Percentiles rank a stretch among this genome's conserved stretches.
Conservation (phyloP, 345 rosid genomes). For the Odontarrhena argentea region DNA sequence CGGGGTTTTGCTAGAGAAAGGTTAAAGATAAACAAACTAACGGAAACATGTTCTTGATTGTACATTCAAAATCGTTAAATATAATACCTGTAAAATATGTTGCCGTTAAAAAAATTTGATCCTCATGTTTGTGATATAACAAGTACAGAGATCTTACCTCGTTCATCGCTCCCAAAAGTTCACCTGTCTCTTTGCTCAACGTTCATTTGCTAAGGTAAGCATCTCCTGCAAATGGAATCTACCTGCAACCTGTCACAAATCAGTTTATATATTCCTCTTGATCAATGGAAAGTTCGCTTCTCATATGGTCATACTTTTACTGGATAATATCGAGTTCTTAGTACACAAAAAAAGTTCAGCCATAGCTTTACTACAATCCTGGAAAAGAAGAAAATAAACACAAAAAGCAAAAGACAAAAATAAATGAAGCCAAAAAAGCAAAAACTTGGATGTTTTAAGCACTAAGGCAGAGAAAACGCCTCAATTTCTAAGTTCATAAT, state of each 20-base stretch:
- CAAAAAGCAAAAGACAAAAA: background rate
- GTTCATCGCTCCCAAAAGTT: background rate
- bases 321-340: background rate
- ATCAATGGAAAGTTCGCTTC: slow-evolving; percentile 1
- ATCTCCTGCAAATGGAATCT: background rate
- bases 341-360: slow-evolving; percentile 9
- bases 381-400: background rate
- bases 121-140: background rate
- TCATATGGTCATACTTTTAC: slow-evolving; percentile 14
- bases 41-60: slow-evolving; percentile 6
- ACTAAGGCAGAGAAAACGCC: slow-evolving; percentile 29
- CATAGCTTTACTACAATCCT: slow-evolving; percentile 12
- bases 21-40: background rate
- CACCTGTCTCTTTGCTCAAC: background rate
- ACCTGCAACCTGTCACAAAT: slow-evolving; percentile 1
- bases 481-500: slow-evolving; percentile 2
- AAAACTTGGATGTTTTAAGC: slow-evolving; percentile 23
- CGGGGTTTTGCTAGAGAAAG: slow-evolving; percentile 45
- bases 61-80: background rate
- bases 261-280: background rate
- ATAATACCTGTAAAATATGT: background rate
- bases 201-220: background rate
- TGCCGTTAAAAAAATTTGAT: background rate
- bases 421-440: slow-evolving; percentile 7
- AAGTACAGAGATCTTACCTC: slow-evolving; percentile 16